Evolutionary conservation across 257 asterid species (phyloP), one percentile per base, ranked within the genome.

Genomic region (Solanum pinnatisectum): DNA sequence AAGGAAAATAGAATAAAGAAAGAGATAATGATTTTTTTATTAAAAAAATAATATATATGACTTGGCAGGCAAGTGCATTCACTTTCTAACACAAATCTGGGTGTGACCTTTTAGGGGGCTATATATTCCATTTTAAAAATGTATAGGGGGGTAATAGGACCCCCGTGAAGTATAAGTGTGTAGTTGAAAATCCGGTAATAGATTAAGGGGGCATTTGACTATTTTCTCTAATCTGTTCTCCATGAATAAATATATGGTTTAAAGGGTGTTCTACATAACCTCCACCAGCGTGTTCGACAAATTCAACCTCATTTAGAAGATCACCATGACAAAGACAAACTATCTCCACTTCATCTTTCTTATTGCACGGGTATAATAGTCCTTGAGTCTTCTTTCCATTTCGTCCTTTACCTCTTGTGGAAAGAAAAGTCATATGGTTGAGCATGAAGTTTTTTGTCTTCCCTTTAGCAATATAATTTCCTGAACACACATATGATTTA

Each of bases 321-420:
- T 23, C 46, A 73, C 98, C 98, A 83, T 96, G 99, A 89, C 98
- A 95, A 23, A 93, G 96, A 35, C 97, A 93, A 15, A 96, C 89
- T 22, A 93, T 95, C 52, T 87, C 93, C 32, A 93, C 95, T 10
- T 93, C 96, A 84, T 94, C 98, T 25, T 95, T 96, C 30, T 91
- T 94, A 71, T 46, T 88, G 86, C 90, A 93, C 49, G 90, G 86
- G 86, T 94, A 94, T 84, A 95, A 86, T 82, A 95, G 90, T 10
- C 98, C 99, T 8, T 93, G 93, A 10, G 91, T 77, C 86, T 84
- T 93, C 85, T 46, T 89, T 8, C 95, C 94, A 10, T 93, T 87
- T 9, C 93, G 91, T 32, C 93, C 98, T 0, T 73, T 86, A 30
- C 90, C 94, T 42, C 84, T 93, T 4, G 98, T 94, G 23, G 91